phyloP scores from a whole-genome alignment of 495 filamentous ascomycete species.

The Schizothecium vesticola region DNA sequence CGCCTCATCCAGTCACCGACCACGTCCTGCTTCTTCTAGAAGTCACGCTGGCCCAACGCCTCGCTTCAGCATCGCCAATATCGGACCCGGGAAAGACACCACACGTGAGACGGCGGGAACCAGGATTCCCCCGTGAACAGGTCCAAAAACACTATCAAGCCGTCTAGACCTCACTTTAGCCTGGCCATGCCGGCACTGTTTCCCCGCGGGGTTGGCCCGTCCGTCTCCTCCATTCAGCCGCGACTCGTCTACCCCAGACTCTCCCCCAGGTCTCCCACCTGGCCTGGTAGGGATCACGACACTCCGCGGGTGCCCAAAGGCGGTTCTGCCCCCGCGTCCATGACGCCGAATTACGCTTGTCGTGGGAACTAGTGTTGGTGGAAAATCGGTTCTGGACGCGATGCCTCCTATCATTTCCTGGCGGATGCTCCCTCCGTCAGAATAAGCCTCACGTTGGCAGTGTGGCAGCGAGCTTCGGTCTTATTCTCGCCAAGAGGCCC shows the following conservation, averaged over 20 bases:
- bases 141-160: background rate
- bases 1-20: background rate
- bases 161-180: slow-evolving; percentile 6
- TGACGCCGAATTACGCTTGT: background rate
- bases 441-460: slow-evolving; percentile 7
- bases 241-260: slow-evolving; percentile 7
- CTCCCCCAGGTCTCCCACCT: background rate
- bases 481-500: slow-evolving; percentile 2
- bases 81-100: background rate
- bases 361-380: background rate
- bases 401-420: background rate
- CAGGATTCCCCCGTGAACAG: background rate
- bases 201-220: slow-evolving; percentile 6
- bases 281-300: background rate
- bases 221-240: slow-evolving; percentile 4
- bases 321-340: background rate
- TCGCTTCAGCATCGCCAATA: background rate
- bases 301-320: background rate
- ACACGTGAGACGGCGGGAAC: background rate
- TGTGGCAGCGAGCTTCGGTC: slow-evolving; percentile 10
- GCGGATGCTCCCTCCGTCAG: slow-evolving; percentile 6
- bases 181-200: slow-evolving; percentile 1
- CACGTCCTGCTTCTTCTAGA: background rate
- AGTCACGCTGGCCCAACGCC: background rate
- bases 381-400: background rate